Evolutionary conservation across 2,329 filamentous ascomycete species (phyloP), one percentile per base, ranked within the genome.

Genomic region (Fusarium mexicanum): DNA sequence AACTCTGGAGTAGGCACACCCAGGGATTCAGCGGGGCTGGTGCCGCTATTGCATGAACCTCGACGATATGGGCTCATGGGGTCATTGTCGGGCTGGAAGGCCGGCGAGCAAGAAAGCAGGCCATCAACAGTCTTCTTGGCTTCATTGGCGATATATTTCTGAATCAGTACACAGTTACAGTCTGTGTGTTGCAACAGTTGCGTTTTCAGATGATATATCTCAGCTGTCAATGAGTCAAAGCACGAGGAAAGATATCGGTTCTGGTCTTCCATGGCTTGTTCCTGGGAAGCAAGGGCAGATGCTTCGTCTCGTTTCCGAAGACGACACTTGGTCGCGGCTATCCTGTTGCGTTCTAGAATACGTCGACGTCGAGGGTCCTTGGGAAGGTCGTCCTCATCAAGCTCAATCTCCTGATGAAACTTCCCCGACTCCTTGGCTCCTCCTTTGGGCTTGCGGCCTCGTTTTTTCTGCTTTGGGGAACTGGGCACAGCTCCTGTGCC

Each of bases 261-360:
- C 29, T 78, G 73, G 43, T 81, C 80, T 64, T 81, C 78, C 72
- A 80, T 75, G 38, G 73, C 72, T 47, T 79, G 77, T 57, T 80
- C 79, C 29, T 73, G 71, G 18, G 73, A 71, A 31, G 77, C 78
- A 43, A 81, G 78, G 22, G 78, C 78, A 5, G 77, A 79, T 33
- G 79, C 77, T 61, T 81, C 77, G 55, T 79, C 78, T 24, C 80
- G 76, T 67, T 81, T 81, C 11, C 80, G 69, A 18, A 76, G 61
- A n/a, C 80, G 80, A 55, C 79, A 81, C 55, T 80, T 80, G 17
- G 78, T 81, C 26, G 80, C 80, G 14, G 80, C 80, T 29, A 80
- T 75, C 58, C 80, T 74, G 59, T 81, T 81, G 16, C 80, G 80
- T 65, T 81, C 80, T 29, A 81, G 72, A 38, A 79, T 77, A 17